Evolutionary conservation across 192 early-diverging fungal species (phyloP).

Genomic region (Lobulomyces angularis): DNA sequence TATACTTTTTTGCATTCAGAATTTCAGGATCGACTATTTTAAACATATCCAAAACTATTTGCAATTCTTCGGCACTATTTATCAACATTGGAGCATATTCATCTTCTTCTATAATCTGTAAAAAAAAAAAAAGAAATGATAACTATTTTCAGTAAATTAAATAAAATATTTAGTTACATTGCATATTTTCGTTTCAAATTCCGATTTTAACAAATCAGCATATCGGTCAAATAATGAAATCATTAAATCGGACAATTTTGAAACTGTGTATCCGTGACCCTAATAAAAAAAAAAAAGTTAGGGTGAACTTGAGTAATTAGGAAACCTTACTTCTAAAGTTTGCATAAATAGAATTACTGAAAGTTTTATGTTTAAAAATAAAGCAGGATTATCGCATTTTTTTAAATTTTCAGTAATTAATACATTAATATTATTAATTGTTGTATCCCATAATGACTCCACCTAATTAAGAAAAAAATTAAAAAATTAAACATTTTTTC

Average conservation of each 20-base stretch:
- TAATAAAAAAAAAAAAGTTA: slow-evolving; percentile 12
- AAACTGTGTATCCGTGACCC: slow-evolving; percentile 65
- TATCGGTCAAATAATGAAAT: slow-evolving; percentile 67
- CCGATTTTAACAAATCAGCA: slow-evolving; percentile 58
- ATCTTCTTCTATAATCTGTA: slow-evolving; percentile 65
- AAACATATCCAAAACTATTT: slow-evolving; percentile 47
- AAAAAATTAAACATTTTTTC: slow-evolving; percentile 10
- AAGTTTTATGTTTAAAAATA: slow-evolving; percentile 68
- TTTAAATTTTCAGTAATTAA: slow-evolving; percentile 67
- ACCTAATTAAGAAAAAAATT: slow-evolving; percentile 31
- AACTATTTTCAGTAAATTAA: not conserved
- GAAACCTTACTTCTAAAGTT: slow-evolving; percentile 61
- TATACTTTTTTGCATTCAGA: not conserved
- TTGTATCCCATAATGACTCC: slow-evolving; percentile 79
- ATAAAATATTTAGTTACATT: slow-evolving; percentile 33
- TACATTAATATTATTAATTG: slow-evolving; percentile 66
- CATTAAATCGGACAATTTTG: slow-evolving; percentile 54
- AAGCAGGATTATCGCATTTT: slow-evolving; percentile 63
- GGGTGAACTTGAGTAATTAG: slow-evolving; percentile 6
- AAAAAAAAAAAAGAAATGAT: not conserved
- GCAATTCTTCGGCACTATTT: slow-evolving; percentile 47
- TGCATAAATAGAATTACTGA: slow-evolving; percentile 77
- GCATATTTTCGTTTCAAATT: slow-evolving; percentile 52
- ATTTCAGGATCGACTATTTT: slow-evolving; percentile 31
- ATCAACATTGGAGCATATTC: slow-evolving; percentile 69